Evolutionary conservation across 805 yeast species (phyloP).

Genomic region (Barnettozyma wickerhamii): DNA sequence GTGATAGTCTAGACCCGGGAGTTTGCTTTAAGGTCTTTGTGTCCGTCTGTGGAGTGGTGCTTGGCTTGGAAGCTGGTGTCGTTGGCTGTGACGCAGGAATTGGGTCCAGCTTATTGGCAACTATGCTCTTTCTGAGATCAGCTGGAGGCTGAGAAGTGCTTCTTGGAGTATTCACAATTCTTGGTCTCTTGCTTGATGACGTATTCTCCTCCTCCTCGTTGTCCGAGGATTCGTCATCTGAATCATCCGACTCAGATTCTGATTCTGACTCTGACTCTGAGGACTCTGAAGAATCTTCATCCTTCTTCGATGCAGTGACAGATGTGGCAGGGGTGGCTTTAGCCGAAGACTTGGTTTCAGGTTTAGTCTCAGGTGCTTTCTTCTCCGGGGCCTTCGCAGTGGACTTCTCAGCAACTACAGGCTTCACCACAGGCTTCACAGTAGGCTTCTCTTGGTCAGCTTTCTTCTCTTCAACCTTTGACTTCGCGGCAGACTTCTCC

Average conservation of each 20-base stretch:
- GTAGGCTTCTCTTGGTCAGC: neutral
- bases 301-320: neutral
- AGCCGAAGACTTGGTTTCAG: neutral
- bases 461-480: neutral
- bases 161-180: slow-evolving; percentile 46
- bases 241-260: slow-evolving; percentile 13
- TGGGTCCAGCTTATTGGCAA: slow-evolving; percentile 6
- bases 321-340: no score
- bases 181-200: slow-evolving; percentile 30
- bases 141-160: slow-evolving; percentile 20
- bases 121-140: slow-evolving; percentile 17
- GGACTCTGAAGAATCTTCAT: slow-evolving; percentile 10
- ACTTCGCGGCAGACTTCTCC: no score
- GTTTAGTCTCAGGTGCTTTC: neutral
- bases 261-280: slow-evolving; percentile 9
- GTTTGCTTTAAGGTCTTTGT: neutral
- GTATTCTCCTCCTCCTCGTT: slow-evolving; percentile 26
- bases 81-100: slow-evolving; percentile 16
- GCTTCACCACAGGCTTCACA: neutral
- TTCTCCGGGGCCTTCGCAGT: neutral
- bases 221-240: slow-evolving; percentile 22
- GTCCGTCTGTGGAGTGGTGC: slow-evolving; percentile 10
- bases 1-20: slow-evolving; percentile 30
- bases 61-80: slow-evolving; percentile 13
- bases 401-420: no score